These are phyloP conservation scores for Lichtheimia corymbifera DNA, from an alignment of 371 early-diverging fungal genomes.

Conservation along the genomic window DNA sequence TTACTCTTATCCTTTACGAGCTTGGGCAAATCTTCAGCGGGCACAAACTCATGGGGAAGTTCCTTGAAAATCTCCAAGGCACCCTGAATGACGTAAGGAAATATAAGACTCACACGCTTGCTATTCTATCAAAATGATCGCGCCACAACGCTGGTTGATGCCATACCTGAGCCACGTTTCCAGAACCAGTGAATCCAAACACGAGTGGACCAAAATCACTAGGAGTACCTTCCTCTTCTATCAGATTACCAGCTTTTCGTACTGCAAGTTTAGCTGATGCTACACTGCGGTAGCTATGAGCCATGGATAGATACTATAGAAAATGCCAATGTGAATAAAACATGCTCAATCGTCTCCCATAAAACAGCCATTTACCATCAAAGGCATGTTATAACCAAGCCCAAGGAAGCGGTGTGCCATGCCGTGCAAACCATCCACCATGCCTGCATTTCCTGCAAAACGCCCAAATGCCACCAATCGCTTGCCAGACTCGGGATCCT, in stretches of 20 bases:
- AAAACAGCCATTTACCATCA: conserved; percentile 63
- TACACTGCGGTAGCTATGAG: conserved; percentile 83
- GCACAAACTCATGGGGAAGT: conserved; percentile 90
- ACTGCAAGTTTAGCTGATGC: conserved; percentile 79
- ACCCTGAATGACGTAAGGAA: conserved; percentile 49
- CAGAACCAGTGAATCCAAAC: conserved; percentile 93
- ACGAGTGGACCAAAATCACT: conserved; percentile 86
- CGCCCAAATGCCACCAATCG: conserved; percentile 92
- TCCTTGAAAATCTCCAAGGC: conserved; percentile 89
- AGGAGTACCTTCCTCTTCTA: conserved; percentile 86
- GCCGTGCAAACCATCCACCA: conserved; percentile 92
- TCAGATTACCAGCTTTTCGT: conserved; percentile 74
- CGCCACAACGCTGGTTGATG: too few species aligned
- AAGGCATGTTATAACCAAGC: conserved; percentile 91
- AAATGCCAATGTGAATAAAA: background rate
- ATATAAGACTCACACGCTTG: background rate
- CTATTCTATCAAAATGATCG: background rate
- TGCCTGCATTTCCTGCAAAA: conserved; percentile 95
- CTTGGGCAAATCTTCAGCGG: conserved; percentile 76
- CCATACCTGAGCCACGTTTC: conserved; percentile 85
- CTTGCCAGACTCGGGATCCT: conserved; percentile 65
- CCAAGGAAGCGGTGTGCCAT: conserved; percentile 91
- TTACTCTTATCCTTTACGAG: conserved; percentile 70
- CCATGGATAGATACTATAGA: conserved; percentile 74
- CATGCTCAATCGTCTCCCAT: background rate